Base-by-base conservation (phyloP, 352 stramenopile genomes). In the Phytophthora pini region DNA sequence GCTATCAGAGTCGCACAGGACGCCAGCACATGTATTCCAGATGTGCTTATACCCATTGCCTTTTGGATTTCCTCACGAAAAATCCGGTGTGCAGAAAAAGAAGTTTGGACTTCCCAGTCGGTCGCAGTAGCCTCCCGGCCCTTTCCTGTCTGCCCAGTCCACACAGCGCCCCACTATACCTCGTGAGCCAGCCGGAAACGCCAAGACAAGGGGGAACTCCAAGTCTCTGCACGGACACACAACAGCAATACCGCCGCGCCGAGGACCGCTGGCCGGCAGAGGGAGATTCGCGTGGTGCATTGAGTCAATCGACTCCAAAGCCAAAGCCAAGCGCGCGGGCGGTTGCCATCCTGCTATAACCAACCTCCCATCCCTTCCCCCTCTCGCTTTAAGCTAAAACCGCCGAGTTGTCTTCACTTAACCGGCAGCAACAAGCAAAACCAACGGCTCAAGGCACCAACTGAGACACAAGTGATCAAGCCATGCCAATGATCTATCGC, bases 401-500 rank as follows among this genome's bases (percentile, higher is more conserved):
- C 36, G 56, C 56, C 24, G 45, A 49, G 45, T 65, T 36, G 31
- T 36, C n/a, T 49, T 49, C 36, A 65, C 57, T 51, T 58, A 52
- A 57, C 29, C 36, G 53, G 31, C 31, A 36, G 11, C 24, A 36
- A 32, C 29, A 32, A 32, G 29, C 29, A 32, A 32, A 36, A 36
- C 54, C 32, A 52, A 50, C 38, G 53, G 40, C n/a, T 12, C 39
- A 43, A 60, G 40, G n/a, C 52, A 50, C 26, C 15, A 65, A 26
- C 24, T 3, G 24, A 0, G 49, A 46, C 50, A 34, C 31, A 40
- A 6, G 48, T 50, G 40, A 50, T 56, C 47, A 61, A 40, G 49
- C 26, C 31, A 87, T 84, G 70, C 65, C 79, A 53, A 88, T 84
- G 72, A 90, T 90, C 66, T 88, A 87, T 56, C 77, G 81, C 5